These are phyloP conservation scores for Starmerella apicola DNA, from an alignment of 805 yeast genomes.

Conservation along the genomic window DNA sequence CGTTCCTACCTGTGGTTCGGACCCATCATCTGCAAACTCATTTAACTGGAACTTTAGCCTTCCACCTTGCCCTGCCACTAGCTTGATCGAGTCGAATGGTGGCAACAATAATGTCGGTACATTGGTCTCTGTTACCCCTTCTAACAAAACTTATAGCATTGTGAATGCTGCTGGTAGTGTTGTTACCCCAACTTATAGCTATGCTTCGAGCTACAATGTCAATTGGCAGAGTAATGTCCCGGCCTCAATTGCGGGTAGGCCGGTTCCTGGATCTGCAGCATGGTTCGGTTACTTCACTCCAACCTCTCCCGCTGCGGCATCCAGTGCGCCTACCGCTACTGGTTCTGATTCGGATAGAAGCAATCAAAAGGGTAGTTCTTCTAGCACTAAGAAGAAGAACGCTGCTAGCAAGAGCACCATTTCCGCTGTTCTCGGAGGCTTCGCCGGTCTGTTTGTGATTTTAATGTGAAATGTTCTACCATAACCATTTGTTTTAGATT, in stretches of 20 bases:
- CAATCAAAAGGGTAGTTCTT: too few species aligned
- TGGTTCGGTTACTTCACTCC: constrained; percentile 14
- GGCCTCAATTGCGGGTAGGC: background rate
- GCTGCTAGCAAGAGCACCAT: background rate
- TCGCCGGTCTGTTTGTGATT: background rate
- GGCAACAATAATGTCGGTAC: constrained; percentile 31
- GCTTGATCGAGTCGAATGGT: constrained; percentile 28
- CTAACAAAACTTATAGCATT: constrained; percentile 22
- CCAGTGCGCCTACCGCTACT: constrained; percentile 9
- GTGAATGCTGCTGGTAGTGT: constrained; percentile 24
- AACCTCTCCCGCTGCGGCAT: constrained; percentile 10
- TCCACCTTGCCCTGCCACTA: constrained; percentile 29
- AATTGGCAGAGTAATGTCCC: constrained; percentile 22
- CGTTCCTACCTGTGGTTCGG: constrained; percentile 18
- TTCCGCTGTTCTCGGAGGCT: background rate
- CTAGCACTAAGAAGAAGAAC: background rate
- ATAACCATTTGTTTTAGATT: too few species aligned
- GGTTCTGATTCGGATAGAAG: too few species aligned
- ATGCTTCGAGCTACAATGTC: constrained; percentile 19
- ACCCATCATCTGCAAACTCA: constrained; percentile 1
- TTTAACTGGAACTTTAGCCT: constrained; percentile 22
- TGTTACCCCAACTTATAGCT: constrained; percentile 15
- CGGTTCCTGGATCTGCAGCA: constrained; percentile 5
- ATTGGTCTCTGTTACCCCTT: constrained; percentile 22
- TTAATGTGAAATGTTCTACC: constrained; percentile 1